Base-by-base conservation (phyloP, 176 grass and related monocot genomes). In the Ensete glaucum region DNA sequence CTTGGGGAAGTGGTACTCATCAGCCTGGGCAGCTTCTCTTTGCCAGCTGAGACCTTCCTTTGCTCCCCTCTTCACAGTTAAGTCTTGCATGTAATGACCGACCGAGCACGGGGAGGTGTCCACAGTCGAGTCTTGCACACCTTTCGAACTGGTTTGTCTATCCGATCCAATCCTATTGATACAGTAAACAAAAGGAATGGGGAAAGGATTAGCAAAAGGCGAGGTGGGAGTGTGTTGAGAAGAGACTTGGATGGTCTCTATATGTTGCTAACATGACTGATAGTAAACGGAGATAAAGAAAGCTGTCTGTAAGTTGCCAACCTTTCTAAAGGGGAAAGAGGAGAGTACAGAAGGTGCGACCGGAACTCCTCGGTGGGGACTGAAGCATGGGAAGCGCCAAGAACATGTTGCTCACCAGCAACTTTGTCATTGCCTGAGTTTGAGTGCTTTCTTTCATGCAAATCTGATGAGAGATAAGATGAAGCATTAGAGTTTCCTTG, bases 361-460 rank as follows among this genome's bases (percentile, higher is more conserved):
- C 60, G 54, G 5, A 65, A 60, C 53, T 43, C 16, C 73, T 48
- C 43, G 50, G 34, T 43, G 29, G 29, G 29, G 29, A 34, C 29
- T 34, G 29, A 34, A 34, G 29, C 29, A 4, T 43, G 0, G 34
- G 4, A 43, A 43, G 71, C 27, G 13, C n/a, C 71, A 60, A n/a
- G 1, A 59, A 12, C 73, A 49, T 59, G 26, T 59, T 60, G 22
- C 54, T 56, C 26, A 60, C 49, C 73, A 20, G 54, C 23, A 75
- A 54, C 53, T 34, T n/a, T 16, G 60, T 60, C 73, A 75, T 60
- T 75, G 25, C 23, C 54, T 75, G 58, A 14, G 17, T 26, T 12
- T 43, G 54, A 59, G 53, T 75, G 73, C 15, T 75, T 60, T n/a
- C 8, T 19, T 56, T 71, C 48, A 65, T 65, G 63, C 63, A 65